Conservation (phyloP, 768 basidiomycete genomes). For the Naganishia vishniacii region DNA sequence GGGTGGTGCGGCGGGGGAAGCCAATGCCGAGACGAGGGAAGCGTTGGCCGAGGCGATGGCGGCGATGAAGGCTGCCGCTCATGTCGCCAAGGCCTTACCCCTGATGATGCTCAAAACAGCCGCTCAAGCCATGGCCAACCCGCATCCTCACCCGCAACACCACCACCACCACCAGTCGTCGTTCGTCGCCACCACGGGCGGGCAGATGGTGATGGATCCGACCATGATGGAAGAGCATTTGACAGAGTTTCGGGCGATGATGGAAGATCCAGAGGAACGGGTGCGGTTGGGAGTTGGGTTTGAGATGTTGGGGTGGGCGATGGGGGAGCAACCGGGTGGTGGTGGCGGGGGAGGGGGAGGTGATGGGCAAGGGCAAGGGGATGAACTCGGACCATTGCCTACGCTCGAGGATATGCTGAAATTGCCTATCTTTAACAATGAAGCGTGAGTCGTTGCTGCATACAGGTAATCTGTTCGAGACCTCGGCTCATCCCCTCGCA, state of each 20-base stretch:
- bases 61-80: slow-evolving; percentile 14
- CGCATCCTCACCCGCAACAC: not conserved
- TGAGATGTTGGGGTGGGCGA: slow-evolving; percentile 16
- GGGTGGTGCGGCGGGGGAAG: not conserved
- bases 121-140: not conserved
- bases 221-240: slow-evolving; percentile 10
- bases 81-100: slow-evolving; percentile 12
- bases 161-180: not conserved
- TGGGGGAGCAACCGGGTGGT: not conserved
- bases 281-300: slow-evolving; percentile 1
- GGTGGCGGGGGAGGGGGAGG: not conserved
- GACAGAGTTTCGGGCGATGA: slow-evolving; percentile 12
- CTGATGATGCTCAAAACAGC: slow-evolving; percentile 17
- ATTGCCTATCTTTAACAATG: slow-evolving; percentile 26
- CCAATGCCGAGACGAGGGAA: slow-evolving; percentile 10
- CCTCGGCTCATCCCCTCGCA: not conserved
- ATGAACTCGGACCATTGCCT: slow-evolving; percentile 7
- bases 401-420: slow-evolving; percentile 26
- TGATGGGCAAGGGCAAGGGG: not conserved
- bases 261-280: slow-evolving; percentile 22
- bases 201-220: slow-evolving; percentile 6
- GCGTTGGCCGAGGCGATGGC: slow-evolving; percentile 17
- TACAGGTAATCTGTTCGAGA: not conserved
- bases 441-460: slow-evolving; percentile 18
- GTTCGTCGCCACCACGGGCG: not conserved